Evolutionary conservation across 768 basidiomycete genomes (phyloP), one percentile per base, ranked within the genome.

Genomic region (Agaricus blazei): DNA sequence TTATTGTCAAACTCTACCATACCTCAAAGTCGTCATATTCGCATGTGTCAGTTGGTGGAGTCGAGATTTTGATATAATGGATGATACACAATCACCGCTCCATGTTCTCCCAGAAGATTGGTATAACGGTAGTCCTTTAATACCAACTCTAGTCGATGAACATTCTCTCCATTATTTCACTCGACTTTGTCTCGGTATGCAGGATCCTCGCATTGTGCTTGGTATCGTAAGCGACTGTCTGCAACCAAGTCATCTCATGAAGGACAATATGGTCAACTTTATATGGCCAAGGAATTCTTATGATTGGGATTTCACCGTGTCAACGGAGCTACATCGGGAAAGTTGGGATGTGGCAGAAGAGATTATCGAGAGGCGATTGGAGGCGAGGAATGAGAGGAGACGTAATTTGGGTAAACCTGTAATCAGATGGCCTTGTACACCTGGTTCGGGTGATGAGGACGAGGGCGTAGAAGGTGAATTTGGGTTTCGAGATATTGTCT

Each of bases 241-340:
- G 3, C 46, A 11, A 12, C 28, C 41, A 38, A 43, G 40, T 11
- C 54, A 55, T 42, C n/a, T 55, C 28, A 40, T 55, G 47, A 48
- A 19, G 19, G 47, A 55, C 6, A 26, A 49, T 36, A 31, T 55
- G 54, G 38, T 55, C 29, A 27, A 48, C 9, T 55, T 55, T 15
- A 28, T 41, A 14, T 48, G 47, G 54, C 54, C 54, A 9, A 42
- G 42, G 28, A 49, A 55, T 48, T 40, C 41, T 19, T 40, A 43
- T 31, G 54, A 55, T 31, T 55, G 54, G 54, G 54, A 55, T 40
- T 55, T 55, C 9, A 41, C 54, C 1, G 47, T 55, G 11, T 47
- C 54, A 7, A 15, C 4, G 19, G 46, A 42, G 27, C 1, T 24
- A 12, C 54, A 55, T 24, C 48, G 42, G 15, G 54, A 55, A 27